Evolutionary conservation across 192 early-diverging fungal genomes (phyloP).

Genomic region (Umbelopsis sp.): DNA sequence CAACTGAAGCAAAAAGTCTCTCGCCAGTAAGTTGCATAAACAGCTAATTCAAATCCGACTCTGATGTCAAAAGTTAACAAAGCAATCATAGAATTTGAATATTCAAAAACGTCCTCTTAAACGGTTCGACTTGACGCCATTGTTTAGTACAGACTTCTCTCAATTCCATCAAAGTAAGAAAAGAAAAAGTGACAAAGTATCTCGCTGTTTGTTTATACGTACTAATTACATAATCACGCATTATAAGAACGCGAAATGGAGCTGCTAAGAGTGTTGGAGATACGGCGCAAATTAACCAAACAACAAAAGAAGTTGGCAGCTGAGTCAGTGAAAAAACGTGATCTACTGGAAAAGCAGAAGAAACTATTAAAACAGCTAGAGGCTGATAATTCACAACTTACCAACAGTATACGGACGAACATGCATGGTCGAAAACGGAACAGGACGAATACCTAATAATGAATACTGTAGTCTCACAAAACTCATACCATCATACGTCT

Average conservation of each 20-base stretch:
- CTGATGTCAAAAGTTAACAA: not conserved
- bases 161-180: constrained; percentile 10
- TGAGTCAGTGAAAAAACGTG: not conserved
- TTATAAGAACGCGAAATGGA: not conserved
- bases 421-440: too few relatives aligned
- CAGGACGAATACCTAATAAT: too few relatives aligned
- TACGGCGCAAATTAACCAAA: not conserved
- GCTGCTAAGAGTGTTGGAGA: not conserved
- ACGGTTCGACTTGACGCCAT: not conserved
- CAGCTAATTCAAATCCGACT: not conserved
- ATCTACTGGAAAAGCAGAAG: not conserved
- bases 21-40: too few relatives aligned
- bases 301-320: not conserved
- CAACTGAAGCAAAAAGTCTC: too few relatives aligned
- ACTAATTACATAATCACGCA: too few relatives aligned
- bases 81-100: not conserved
- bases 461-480: too few relatives aligned
- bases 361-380: constrained; percentile 3
- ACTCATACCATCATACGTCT: too few relatives aligned
- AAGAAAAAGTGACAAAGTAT: not conserved
- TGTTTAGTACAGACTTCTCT: constrained; percentile 1
- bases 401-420: not conserved
- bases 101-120: not conserved
- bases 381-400: not conserved
- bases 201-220: too few relatives aligned